Evolutionary conservation across 164 flowering plant genomes (phyloP), one percentile per base, ranked within the genome.

Genomic region (Piper betle): DNA sequence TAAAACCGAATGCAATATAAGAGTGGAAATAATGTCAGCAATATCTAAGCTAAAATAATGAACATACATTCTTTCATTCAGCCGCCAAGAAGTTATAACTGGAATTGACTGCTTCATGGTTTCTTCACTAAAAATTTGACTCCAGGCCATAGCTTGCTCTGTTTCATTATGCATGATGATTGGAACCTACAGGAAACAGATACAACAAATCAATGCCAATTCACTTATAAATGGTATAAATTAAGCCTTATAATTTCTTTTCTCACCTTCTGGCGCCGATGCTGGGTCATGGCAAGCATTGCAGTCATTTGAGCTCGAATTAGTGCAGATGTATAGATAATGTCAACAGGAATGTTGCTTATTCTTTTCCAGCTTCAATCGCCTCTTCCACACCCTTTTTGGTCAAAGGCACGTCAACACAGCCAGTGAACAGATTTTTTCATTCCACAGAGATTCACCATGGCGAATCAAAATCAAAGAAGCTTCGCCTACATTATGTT

Each of bases 231-330:
- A 25, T 57, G 37, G 41, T n/a, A 58, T 0, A 3, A 58, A 37
- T 20, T 39, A 61, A 65, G 37, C 18, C 9, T 17, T 13, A 17
- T 18, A 42, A 16, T 18, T 11, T 60, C 52, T 25, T 52, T 16
- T 19, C 18, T 18, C 69, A 90, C 99, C 97, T 90, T 93, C 77
- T 68, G 86, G 64, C 88, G 92, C 6, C 99, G 91, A 72, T 93
- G 99, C 71, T 90, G 92, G 59, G 92, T 93, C 97, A 93, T 93
- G 67, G 99, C 96, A 77, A 90, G 94, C 99, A 93, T 93, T 46
- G 97, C 96, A 56, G 99, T 93, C 97, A 93, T 93, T 74, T 93
- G 96, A 1, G 97, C 95, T 69, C 99, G 99, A 62, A 93, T 90
- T 58, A 93, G 67, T 11, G 92, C 75, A 50, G 99, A 93, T 11